Percentiles rank a stretch among this genome's conserved stretches.
These are phyloP conservation scores for Oehlia diaphana DNA, from an alignment of 192 early-diverging fungal genomes.

Conservation along the genomic window DNA sequence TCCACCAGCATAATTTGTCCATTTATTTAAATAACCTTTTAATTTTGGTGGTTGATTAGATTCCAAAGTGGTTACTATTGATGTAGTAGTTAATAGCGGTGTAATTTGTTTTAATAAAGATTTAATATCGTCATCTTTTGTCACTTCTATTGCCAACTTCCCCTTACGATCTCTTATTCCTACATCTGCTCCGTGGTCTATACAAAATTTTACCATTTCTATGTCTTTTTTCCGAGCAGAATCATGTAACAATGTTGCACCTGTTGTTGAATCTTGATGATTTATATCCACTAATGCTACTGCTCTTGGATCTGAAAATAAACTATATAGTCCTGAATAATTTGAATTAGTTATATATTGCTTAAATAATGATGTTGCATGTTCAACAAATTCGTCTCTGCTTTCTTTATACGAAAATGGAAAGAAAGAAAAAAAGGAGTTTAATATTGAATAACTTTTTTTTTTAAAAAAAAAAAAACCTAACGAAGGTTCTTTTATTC, in stretches of 20 bases:
- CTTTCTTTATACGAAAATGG: slow-evolving; percentile 34
- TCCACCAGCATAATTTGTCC: slow-evolving; percentile 84
- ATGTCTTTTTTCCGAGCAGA: slow-evolving; percentile 62
- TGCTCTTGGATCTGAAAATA: slow-evolving; percentile 55
- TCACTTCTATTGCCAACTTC: slow-evolving; percentile 57
- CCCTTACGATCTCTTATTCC: slow-evolving; percentile 67
- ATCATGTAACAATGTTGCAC: slow-evolving; percentile 69
- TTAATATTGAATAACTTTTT: too few species aligned
- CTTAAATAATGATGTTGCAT: slow-evolving; percentile 51
- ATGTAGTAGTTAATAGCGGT: slow-evolving; percentile 45
- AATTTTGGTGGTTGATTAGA: slow-evolving; percentile 62
- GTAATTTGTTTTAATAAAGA: slow-evolving; percentile 44
- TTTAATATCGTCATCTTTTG: slow-evolving; percentile 52
- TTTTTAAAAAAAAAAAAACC: too few species aligned
- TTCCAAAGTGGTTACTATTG: slow-evolving; percentile 48
- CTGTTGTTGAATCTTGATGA: slow-evolving; percentile 59
- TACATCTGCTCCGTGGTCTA: slow-evolving; percentile 76
- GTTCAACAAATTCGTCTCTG: slow-evolving; percentile 52
- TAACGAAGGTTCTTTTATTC: background rate
- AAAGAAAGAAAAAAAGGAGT: background rate
- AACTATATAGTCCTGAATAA: slow-evolving; percentile 34
- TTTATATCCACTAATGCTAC: slow-evolving; percentile 67
- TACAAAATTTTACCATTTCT: slow-evolving; percentile 67
- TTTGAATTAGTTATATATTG: slow-evolving; percentile 47
- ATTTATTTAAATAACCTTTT: slow-evolving; percentile 72